phyloP scores from a whole-genome alignment of 345 rosid genomes.

The Gossypioides kirkii region DNA sequence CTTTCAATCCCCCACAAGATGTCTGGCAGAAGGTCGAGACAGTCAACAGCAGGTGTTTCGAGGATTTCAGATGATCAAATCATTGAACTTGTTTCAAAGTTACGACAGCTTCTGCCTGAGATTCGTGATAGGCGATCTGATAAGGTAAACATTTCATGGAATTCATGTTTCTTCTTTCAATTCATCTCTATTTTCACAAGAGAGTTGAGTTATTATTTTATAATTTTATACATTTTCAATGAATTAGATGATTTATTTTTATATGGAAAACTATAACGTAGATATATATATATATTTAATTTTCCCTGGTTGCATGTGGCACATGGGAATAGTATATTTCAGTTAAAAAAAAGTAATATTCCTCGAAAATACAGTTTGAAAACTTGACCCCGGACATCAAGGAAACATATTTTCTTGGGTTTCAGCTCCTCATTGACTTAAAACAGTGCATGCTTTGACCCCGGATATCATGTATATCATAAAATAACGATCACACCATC shows the following conservation, averaged over 20 bases:
- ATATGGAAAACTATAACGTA: background rate
- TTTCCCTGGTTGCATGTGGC: conserved; percentile 9
- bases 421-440: conserved; percentile 23
- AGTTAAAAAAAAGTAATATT: conserved; percentile 11
- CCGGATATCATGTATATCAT: too few relatives aligned
- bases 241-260: background rate
- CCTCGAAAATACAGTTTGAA: conserved; percentile 16
- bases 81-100: conserved; percentile 76
- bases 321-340: conserved; percentile 11
- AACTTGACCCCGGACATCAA: conserved; percentile 31
- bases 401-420: conserved; percentile 15
- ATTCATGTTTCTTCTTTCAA: background rate
- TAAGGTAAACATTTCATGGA: conserved; percentile 41
- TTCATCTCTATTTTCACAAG: background rate
- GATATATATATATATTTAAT: background rate
- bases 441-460: conserved; percentile 22
- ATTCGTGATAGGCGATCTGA: conserved; percentile 71
- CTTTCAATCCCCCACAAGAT: conserved; percentile 21
- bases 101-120: conserved; percentile 87
- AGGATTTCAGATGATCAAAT: conserved; percentile 93
- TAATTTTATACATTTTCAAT: background rate
- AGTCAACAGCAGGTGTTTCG: conserved; percentile 40
- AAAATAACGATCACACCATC: background rate
- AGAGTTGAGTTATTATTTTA: too few relatives aligned
- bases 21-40: conserved; percentile 96